Percentiles rank a stretch among this genome's conserved stretches.
These are phyloP conservation scores for Mycena floridula DNA, from an alignment of 768 basidiomycete species.

Conservation along the genomic window DNA sequence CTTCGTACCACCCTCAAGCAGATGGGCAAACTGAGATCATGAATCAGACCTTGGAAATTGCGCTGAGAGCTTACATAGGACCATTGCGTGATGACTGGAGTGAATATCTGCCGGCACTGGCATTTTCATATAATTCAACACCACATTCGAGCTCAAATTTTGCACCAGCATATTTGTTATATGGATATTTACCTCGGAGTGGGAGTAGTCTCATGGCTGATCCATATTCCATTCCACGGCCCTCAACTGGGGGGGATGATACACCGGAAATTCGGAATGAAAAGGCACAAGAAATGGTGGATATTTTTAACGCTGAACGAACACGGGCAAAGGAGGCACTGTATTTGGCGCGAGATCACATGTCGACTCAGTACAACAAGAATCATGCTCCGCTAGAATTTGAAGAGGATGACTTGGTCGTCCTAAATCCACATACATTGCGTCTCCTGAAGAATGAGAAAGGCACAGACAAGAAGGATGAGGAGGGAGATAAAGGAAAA, in stretches of 20 bases:
- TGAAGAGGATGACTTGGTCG: too few relatives aligned
- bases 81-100: constrained; percentile 18
- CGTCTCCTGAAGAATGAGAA: too few relatives aligned
- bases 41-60: constrained; percentile 26
- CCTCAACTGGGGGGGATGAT: not conserved
- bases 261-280: too few relatives aligned
- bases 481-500: too few relatives aligned
- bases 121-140: constrained; percentile 24
- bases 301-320: too few relatives aligned
- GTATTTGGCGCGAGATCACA: too few relatives aligned
- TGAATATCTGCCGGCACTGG: constrained; percentile 12
- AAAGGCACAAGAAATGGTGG: too few relatives aligned
- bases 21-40: constrained; percentile 30
- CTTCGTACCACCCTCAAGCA: constrained; percentile 23
- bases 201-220: not conserved
- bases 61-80: constrained; percentile 22
- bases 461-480: too few relatives aligned
- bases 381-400: too few relatives aligned
- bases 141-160: constrained; percentile 15
- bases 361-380: too few relatives aligned
- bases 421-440: too few relatives aligned
- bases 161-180: constrained; percentile 20
- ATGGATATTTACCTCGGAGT: constrained; percentile 19
- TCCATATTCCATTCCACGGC: not conserved
- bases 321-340: too few relatives aligned